Base-by-base conservation (phyloP, 768 basidiomycete genomes). In the Russula abietina region DNA sequence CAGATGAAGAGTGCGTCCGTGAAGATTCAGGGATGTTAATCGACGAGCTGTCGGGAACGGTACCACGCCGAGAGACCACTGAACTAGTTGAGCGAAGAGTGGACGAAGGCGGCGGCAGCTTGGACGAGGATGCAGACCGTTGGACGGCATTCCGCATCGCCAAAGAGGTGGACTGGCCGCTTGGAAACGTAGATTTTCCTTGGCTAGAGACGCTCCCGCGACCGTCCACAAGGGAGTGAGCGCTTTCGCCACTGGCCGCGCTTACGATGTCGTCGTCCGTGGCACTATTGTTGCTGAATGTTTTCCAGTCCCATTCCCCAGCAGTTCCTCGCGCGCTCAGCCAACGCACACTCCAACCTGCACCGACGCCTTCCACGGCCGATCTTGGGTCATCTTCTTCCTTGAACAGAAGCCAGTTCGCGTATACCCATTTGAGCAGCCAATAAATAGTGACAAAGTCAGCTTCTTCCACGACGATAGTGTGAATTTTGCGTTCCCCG, bases 361-460 rank as follows among this genome's bases (percentile, higher is more conserved):
- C 81, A 19, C 85, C 85, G 28, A 84, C 77, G 22, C 86, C 85
- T 64, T 87, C 85, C 28, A 89, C 84, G 3, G 88, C 84, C 24
- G 75, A 73, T 24, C 86, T 76, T 22, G 87, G 85, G 68, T 91
- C 87, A 61, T 91, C 88, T 19, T 83, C 71, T 57, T 84, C 81
- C 61, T 81, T 81, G 75, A 91, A 91, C 22, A 82, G 74, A 1
- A 89, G 75, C 83, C 86, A 88, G 70, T 89, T 87, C 8, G 84
- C 83, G 66, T 91, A 91, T 59, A 87, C 82, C 72, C 80, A 89
- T 70, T 88, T 88, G 39, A 91, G 73, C 30, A 90, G 71, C 89
- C 89, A 91, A 70, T 88, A 90, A 4, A 90, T 80, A 0, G 88
- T 90, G 61, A 84, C 81, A 65, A 86, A 91, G 62, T 88, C 87